phyloP scores from a whole-genome alignment of 75 land plant genomes.

The Pseudotsuga menziesii region DNA sequence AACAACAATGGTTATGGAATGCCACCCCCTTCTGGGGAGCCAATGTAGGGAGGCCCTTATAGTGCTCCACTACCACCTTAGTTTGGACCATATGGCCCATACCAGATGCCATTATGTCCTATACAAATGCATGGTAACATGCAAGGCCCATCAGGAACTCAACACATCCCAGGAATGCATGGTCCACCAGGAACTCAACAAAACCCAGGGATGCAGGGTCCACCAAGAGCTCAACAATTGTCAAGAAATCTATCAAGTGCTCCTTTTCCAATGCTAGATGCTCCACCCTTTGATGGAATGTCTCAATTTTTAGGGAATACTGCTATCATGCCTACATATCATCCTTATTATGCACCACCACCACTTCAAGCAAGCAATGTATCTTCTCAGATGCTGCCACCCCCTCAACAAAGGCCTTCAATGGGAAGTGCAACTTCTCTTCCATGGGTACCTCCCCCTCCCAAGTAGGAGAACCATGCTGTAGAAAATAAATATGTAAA shows the following conservation, averaged over 20 bases:
- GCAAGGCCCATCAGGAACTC: background rate
- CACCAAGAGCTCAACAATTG: background rate
- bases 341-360: background rate
- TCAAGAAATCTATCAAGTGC: background rate
- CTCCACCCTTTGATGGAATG: slow-evolving; percentile 5
- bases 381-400: background rate
- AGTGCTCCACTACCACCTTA: background rate
- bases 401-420: background rate
- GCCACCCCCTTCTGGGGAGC: background rate
- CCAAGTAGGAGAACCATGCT: slow-evolving; percentile 1
- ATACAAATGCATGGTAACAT: slow-evolving; percentile 1
- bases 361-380: background rate
- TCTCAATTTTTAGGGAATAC: slow-evolving; percentile 2
- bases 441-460: slow-evolving; percentile 1
- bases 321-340: background rate
- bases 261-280: background rate
- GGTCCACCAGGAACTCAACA: slow-evolving; percentile 1
- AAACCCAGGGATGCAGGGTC: background rate
- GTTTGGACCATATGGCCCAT: background rate
- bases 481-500: background rate
- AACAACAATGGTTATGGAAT: background rate
- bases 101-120: background rate
- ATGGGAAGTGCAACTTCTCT: background rate
- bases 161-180: background rate
- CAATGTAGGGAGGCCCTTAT: background rate